phyloP scores from a whole-genome alignment of 371 early-diverging fungal species.

The Fennellomyces sp. region DNA sequence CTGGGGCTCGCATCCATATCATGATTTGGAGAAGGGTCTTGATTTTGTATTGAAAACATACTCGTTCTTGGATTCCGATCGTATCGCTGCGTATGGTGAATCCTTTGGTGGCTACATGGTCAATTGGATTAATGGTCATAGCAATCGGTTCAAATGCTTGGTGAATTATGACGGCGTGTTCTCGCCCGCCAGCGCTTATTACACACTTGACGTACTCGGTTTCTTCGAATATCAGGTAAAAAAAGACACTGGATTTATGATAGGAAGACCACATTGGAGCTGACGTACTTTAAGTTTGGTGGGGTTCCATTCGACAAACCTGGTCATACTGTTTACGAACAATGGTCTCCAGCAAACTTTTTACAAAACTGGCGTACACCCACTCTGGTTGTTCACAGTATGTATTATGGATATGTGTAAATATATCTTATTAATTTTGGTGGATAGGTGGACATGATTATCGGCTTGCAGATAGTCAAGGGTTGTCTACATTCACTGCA shows the following conservation, averaged over 20 bases:
- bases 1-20: slow-evolving; percentile 82
- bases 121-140: slow-evolving; percentile 66
- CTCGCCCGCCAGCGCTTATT: slow-evolving; percentile 64
- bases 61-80: slow-evolving; percentile 60
- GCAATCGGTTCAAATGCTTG: slow-evolving; percentile 70
- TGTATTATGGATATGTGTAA: too few species aligned
- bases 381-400: slow-evolving; percentile 77
- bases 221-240: slow-evolving; percentile 80
- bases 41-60: slow-evolving; percentile 65
- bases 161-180: slow-evolving; percentile 90
- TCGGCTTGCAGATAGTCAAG: slow-evolving; percentile 71
- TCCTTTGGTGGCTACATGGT: slow-evolving; percentile 88
- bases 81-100: slow-evolving; percentile 78
- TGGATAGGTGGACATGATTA: slow-evolving; percentile 63
- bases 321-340: slow-evolving; percentile 59
- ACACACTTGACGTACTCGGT: slow-evolving; percentile 81
- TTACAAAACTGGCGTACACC: slow-evolving; percentile 84
- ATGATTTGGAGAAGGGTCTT: slow-evolving; percentile 76
- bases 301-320: slow-evolving; percentile 69
- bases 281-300: too few species aligned
- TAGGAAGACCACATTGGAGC: background rate
- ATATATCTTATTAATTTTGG: too few species aligned
- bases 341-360: slow-evolving; percentile 73
- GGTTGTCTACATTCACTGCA: slow-evolving; percentile 79
- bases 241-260: background rate